Conservation (phyloP, 768 basidiomycete genomes). For the Trametes coccinea region DNA sequence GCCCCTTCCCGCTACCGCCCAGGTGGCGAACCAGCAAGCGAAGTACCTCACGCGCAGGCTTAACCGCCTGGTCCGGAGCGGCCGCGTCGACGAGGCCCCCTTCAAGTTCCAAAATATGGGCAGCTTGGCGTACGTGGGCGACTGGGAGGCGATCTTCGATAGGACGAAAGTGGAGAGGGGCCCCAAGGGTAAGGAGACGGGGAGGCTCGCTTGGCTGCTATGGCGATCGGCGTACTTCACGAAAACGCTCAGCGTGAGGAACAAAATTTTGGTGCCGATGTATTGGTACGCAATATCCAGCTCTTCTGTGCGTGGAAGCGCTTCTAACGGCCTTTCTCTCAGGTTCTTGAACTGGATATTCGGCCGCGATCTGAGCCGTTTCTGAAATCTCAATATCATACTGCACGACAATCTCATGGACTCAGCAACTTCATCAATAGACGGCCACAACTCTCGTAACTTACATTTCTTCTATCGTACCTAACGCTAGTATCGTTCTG, state of each 20-base stretch:
- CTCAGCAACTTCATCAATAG: too few relatives aligned
- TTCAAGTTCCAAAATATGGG: conserved; percentile 77
- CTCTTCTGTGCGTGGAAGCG: too few relatives aligned
- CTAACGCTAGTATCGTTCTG: too few relatives aligned
- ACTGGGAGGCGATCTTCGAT: conserved; percentile 83
- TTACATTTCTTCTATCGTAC: too few relatives aligned
- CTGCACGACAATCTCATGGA: not conserved
- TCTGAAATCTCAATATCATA: conserved; percentile 38
- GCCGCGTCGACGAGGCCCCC: conserved; percentile 41
- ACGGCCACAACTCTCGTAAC: too few relatives aligned
- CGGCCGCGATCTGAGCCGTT: conserved; percentile 71
- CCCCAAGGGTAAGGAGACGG: conserved; percentile 54
- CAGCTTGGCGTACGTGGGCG: conserved; percentile 78
- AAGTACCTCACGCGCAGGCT: conserved; percentile 65
- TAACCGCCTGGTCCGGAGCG: conserved; percentile 52
- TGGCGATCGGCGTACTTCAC: conserved; percentile 85
- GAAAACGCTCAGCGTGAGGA: conserved; percentile 69
- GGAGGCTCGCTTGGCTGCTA: conserved; percentile 73
- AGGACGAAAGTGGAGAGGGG: conserved; percentile 51
- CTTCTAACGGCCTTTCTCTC: conserved; percentile 6
- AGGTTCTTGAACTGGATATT: conserved; percentile 82
- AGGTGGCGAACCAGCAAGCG: conserved; percentile 82
- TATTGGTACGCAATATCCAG: too few relatives aligned
- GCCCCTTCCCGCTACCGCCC: conserved; percentile 80
- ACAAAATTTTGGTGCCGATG: conserved; percentile 69